Conservation (phyloP, 768 basidiomycete genomes). For the Candolleomyces eurysporus region DNA sequence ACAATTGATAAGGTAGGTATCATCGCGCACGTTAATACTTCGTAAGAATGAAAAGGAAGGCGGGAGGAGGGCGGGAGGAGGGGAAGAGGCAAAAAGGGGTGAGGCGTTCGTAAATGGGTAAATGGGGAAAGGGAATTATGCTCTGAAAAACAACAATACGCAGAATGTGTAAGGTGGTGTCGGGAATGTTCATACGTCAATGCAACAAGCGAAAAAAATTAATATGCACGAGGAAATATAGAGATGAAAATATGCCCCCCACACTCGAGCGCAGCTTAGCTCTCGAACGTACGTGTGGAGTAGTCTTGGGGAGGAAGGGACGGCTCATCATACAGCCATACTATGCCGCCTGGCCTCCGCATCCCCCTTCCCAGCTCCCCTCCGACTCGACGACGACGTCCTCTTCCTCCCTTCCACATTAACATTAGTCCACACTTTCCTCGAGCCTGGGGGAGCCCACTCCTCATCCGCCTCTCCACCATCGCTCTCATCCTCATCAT, state of each 20-base stretch:
- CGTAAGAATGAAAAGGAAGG: background rate
- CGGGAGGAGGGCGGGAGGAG: background rate
- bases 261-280: too few relatives aligned
- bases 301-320: too few relatives aligned
- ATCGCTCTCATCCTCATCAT: conserved; percentile 61
- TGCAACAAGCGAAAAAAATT: too few relatives aligned
- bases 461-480: conserved; percentile 74
- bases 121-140: background rate
- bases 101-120: background rate
- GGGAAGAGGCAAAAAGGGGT: background rate
- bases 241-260: background rate
- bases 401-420: conserved; percentile 56
- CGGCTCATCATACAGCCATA: conserved; percentile 49
- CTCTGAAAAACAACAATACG: background rate
- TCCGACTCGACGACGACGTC: conserved; percentile 26
- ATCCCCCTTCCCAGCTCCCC: conserved; percentile 36
- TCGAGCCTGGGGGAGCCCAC: conserved; percentile 36
- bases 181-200: too few relatives aligned
- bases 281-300: too few relatives aligned
- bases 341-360: conserved; percentile 65
- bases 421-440: conserved; percentile 49
- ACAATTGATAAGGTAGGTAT: background rate
- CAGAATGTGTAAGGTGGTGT: too few relatives aligned
- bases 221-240: background rate
- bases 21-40: background rate